Evolutionary conservation across 208 protist species (phyloP).

Genomic region (Lotmaria passim): DNA sequence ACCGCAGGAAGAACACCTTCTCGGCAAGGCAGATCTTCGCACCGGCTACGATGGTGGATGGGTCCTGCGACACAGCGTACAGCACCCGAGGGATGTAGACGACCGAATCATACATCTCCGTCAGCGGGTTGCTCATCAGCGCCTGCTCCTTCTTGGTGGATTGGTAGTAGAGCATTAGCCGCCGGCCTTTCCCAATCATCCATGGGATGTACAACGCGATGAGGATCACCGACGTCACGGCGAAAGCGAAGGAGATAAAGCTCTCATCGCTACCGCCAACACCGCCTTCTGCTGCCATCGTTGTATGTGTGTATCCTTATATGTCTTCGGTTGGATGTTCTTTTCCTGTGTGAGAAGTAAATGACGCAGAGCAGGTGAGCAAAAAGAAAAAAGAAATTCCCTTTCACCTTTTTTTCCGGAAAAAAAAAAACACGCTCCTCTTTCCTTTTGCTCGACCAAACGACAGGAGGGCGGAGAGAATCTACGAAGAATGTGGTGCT

Average conservation of each 20-base stretch:
- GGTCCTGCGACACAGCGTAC: constrained; percentile 43
- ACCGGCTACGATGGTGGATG: constrained; percentile 59
- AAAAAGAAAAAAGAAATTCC: too few relatives aligned
- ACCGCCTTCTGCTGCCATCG: constrained; percentile 53
- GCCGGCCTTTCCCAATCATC: constrained; percentile 63
- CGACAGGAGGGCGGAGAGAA: too few relatives aligned
- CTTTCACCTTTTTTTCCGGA: too few relatives aligned
- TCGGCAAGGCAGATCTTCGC: constrained; percentile 72
- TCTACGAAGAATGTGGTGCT: too few relatives aligned
- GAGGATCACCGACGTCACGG: constrained; percentile 82
- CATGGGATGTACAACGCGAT: constrained; percentile 91
- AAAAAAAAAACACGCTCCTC: too few relatives aligned
- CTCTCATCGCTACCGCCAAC: constrained; percentile 85
- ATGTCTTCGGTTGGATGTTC: too few relatives aligned
- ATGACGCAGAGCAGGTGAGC: neutral
- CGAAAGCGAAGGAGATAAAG: constrained; percentile 90
- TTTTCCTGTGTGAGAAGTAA: too few relatives aligned
- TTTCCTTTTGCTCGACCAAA: too few relatives aligned
- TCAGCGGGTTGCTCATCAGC: constrained; percentile 54
- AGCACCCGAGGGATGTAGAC: constrained; percentile 69
- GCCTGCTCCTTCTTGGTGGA: constrained; percentile 55
- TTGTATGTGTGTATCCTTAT: neutral
- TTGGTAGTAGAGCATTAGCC: constrained; percentile 65
- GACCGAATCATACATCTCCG: constrained; percentile 68
- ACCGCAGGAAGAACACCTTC: constrained; percentile 83